Evolutionary conservation across 139 green algal genomes (phyloP).

Genomic region (Picochlorum sp.): DNA sequence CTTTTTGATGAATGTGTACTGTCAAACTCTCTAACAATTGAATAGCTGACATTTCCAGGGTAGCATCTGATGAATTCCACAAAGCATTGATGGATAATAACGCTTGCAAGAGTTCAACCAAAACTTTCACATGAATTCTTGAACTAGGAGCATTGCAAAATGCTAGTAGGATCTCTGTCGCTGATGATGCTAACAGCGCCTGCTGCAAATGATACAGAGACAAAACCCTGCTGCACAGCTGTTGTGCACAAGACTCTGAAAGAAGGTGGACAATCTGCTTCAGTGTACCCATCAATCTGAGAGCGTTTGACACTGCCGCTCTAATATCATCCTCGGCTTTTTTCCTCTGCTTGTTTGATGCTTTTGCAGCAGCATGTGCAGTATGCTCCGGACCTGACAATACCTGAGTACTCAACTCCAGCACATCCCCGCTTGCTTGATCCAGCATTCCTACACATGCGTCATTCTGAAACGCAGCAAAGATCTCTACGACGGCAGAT

Average conservation of each 20-base stretch:
- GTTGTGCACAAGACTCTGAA: slow-evolving; percentile 4
- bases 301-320: slow-evolving; percentile 53
- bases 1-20: neutral
- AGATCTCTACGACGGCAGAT: slow-evolving; percentile 40
- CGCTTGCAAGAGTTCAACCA: neutral
- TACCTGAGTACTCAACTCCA: slow-evolving; percentile 38
- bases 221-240: neutral
- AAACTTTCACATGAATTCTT: neutral
- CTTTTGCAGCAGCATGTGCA: slow-evolving; percentile 53
- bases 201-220: neutral
- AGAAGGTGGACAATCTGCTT: slow-evolving; percentile 50
- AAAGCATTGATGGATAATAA: slow-evolving; percentile 4
- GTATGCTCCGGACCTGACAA: slow-evolving; percentile 59
- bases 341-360: slow-evolving; percentile 59
- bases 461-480: slow-evolving; percentile 48
- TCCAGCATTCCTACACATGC: slow-evolving; percentile 8
- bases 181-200: neutral
- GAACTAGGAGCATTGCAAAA: neutral
- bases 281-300: slow-evolving; percentile 69
- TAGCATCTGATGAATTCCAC: neutral
- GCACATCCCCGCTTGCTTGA: slow-evolving; percentile 37
- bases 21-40: neutral
- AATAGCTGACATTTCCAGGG: slow-evolving; percentile 3
- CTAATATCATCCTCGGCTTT: slow-evolving; percentile 64
- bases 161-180: neutral